Evolutionary conservation across 257 asterid genomes (phyloP), one percentile per base, ranked within the genome.

Genomic region (Echites panduratus): DNA sequence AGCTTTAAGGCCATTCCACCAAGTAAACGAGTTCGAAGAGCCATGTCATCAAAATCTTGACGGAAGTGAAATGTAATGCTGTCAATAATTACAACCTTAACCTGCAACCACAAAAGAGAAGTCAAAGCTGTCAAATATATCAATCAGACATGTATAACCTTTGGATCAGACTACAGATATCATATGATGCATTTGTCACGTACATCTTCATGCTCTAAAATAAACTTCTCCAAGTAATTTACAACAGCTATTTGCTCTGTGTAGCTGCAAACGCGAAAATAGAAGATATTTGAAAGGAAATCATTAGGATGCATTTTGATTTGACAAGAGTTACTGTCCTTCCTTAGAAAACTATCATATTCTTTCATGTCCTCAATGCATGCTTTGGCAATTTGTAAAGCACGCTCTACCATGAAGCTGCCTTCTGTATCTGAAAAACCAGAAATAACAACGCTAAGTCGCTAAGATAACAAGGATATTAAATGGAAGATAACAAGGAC

Each of bases 41-140:
- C 96, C 99, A 88, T 91, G 83, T 94, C 93, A 81, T 87, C 97
- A 56, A 94, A 94, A 83, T 94, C 96, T 79, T 89, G 96, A 73
- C 98, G 96, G 85, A 94, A 94, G 85, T 91, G 99, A 86, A 91
- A 91, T 59, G 97, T 86, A 66, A 94, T 88, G 88, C 99, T 94
- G 78, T 94, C 99, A 50, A 94, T 82, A 26, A 91, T 73, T 12
- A 94, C 91, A 68, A 83, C 84, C 89, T 90, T 94, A 62, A 94
- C 89, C 99, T 94, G 88, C 65, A 71, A 85, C 70, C 57, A 41
- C 52, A 79, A 38, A 45, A 61, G 57, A n/a, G 66, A 8, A 43
- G 52, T 32, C 47, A 59, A 45, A 4, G 29, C 52, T 56, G 47
- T 26, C 40, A 67, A 76, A 68, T 52, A 47, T 48, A 62, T 62